Conservation (phyloP, 768 basidiomycete genomes). For the Lyophyllum decastes region DNA sequence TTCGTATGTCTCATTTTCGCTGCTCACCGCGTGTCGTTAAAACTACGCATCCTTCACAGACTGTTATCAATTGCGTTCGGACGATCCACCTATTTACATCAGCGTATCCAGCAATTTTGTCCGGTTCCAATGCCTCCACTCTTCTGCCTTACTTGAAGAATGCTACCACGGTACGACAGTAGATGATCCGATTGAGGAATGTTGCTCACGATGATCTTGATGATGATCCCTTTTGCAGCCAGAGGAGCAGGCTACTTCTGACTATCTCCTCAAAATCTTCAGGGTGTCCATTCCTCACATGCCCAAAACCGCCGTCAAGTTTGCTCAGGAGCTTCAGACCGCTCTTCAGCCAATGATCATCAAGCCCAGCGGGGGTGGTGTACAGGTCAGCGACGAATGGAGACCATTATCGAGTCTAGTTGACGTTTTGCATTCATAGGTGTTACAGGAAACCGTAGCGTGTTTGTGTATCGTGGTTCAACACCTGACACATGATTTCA, state of each 20-base stretch:
- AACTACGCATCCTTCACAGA: constrained; percentile 48
- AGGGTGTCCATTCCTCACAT: constrained; percentile 81
- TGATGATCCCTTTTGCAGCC: constrained; percentile 39
- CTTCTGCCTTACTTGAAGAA: constrained; percentile 91
- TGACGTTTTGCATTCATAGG: constrained; percentile 39
- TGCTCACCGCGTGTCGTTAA: constrained; percentile 5
- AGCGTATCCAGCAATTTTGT: constrained; percentile 84
- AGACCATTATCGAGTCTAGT: background rate
- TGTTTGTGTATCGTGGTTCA: constrained; percentile 89
- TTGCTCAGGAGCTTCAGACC: constrained; percentile 82
- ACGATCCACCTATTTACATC: constrained; percentile 83
- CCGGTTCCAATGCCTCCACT: constrained; percentile 79
- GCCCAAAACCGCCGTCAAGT: constrained; percentile 88
- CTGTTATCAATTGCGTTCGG: constrained; percentile 79
- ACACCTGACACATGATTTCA: constrained; percentile 85
- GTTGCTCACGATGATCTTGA: constrained; percentile 1
- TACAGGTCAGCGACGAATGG: constrained; percentile 49
- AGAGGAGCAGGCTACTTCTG: constrained; percentile 83
- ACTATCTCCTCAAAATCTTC: constrained; percentile 89
- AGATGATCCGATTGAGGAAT: background rate
- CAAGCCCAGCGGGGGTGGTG: constrained; percentile 71
- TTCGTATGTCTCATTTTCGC: constrained; percentile 52
- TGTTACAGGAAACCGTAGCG: constrained; percentile 88
- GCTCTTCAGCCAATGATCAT: constrained; percentile 90
- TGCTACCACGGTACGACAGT: constrained; percentile 59